These are phyloP conservation scores for Isatis tinctoria DNA, from an alignment of 345 rosid genomes.

Conservation along the genomic window DNA sequence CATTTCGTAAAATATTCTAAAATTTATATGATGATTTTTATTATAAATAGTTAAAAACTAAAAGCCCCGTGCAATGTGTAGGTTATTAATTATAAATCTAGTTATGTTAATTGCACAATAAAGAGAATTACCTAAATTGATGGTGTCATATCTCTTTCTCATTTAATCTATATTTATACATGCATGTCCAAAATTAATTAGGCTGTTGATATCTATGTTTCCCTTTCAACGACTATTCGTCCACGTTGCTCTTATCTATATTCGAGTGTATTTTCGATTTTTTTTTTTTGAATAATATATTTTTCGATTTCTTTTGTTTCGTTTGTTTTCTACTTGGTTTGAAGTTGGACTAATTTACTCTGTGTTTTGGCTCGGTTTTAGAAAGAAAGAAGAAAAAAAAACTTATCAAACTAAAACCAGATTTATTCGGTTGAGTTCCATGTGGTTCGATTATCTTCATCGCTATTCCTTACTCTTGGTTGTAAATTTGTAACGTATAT, in stretches of 20 bases:
- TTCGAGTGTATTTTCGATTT: background rate
- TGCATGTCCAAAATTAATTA: background rate
- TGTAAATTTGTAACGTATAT: background rate
- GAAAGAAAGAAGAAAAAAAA: background rate
- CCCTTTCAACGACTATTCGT: background rate
- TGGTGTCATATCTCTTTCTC: slow-evolving; percentile 6
- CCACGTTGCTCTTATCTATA: background rate
- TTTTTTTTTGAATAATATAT: too few species aligned
- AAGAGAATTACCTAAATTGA: background rate
- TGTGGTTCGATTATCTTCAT: background rate
- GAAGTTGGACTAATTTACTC: background rate
- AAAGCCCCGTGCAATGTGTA: too few species aligned
- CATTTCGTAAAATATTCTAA: too few species aligned
- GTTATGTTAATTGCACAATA: background rate
- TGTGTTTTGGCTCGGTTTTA: background rate
- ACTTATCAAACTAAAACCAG: background rate
- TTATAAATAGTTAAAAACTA: too few species aligned
- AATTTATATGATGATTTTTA: too few species aligned
- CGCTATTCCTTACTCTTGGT: background rate
- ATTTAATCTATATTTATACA: background rate
- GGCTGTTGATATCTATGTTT: background rate
- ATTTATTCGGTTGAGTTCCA: background rate
- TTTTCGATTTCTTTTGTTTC: too few species aligned
- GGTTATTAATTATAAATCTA: too few species aligned
- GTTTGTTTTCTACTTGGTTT: background rate